These are phyloP conservation scores for Pholiota molesta DNA, from an alignment of 768 basidiomycete genomes.

Conservation along the genomic window DNA sequence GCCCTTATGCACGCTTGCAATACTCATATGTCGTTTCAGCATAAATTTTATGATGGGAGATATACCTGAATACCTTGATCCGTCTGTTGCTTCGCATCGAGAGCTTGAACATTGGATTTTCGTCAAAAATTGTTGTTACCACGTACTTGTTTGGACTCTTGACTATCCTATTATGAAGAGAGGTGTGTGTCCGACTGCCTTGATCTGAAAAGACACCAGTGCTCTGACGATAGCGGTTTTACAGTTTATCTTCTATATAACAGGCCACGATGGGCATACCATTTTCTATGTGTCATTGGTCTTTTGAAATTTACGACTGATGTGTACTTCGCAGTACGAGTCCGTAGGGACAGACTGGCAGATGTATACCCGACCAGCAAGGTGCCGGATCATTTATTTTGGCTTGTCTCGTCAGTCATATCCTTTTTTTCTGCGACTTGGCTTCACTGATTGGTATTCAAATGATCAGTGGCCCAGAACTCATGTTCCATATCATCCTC, in stretches of 20 bases:
- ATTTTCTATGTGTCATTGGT: not conserved
- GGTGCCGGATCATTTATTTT: not conserved
- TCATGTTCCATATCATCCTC: not conserved
- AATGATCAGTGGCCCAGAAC: not conserved
- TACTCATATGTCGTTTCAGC: not conserved
- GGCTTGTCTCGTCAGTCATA: not conserved
- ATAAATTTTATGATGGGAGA: not conserved
- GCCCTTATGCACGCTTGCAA: not conserved
- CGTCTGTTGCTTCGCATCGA: not conserved
- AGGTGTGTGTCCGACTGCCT: not conserved
- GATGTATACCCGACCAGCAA: not conserved
- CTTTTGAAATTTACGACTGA: not conserved
- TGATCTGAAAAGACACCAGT: not conserved
- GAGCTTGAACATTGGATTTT: not conserved
- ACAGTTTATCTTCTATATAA: not conserved
- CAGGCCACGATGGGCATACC: not conserved
- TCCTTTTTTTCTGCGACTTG: not conserved
- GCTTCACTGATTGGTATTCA: not conserved
- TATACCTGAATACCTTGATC: slow-evolving; percentile 6
- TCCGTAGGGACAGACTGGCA: not conserved
- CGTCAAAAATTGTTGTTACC: not conserved
- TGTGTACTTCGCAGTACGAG: not conserved
- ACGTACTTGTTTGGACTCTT: not conserved
- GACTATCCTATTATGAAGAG: slow-evolving; percentile 1
- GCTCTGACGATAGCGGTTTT: not conserved